Evolutionary conservation across 768 basidiomycete genomes (phyloP), one percentile per base, ranked within the genome.

Genomic region (Trichaptum fuscoviolaceum): DNA sequence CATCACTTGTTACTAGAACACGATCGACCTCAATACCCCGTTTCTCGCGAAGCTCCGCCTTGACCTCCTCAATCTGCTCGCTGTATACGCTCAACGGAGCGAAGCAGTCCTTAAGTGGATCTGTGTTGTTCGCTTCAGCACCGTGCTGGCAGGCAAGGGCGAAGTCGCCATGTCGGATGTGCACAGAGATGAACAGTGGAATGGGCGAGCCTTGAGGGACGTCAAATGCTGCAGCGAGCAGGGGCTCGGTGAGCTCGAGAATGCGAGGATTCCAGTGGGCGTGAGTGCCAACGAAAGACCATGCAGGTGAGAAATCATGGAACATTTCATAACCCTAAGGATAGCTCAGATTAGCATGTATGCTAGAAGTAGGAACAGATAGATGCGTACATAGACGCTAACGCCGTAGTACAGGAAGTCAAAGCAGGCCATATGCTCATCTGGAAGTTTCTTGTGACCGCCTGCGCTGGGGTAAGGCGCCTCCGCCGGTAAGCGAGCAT

Each of bases 1-100:
- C 87, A 70, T 90, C 88, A 67, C 86, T 88, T 20, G 87, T 89
- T 80, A 88, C 81, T 57, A 90, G 78, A 25, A 89, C 84, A 69
- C 84, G 79, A 4, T 82, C 74, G 25, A 83, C 82, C 7, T 68
- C 73, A 5, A 85, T 74, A 2, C 83, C 81, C 66, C 79, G 82
- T 42, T 77, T 77, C 63, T 80, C 75, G 63, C 74, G 67, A 57
- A 87, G 71, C 63, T 86, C 83, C n/a, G 78, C 76, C 70, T 83
- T 81, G 6, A 87, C 80, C 72, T 87, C 86, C 4, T 82, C 76
- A 7, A 88, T 85, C 42, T 84, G 82, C 64, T 81, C 78, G 23
- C 77, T 82, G 68, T 85, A 82, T 35, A 79, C 83, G 36, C 82
- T 71, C 18, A 87, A 68, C 0, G 85, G 74, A 23, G 85, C 83